phyloP scores from a whole-genome alignment of 306 rosid species.

The Cyamopsis tetragonoloba region DNA sequence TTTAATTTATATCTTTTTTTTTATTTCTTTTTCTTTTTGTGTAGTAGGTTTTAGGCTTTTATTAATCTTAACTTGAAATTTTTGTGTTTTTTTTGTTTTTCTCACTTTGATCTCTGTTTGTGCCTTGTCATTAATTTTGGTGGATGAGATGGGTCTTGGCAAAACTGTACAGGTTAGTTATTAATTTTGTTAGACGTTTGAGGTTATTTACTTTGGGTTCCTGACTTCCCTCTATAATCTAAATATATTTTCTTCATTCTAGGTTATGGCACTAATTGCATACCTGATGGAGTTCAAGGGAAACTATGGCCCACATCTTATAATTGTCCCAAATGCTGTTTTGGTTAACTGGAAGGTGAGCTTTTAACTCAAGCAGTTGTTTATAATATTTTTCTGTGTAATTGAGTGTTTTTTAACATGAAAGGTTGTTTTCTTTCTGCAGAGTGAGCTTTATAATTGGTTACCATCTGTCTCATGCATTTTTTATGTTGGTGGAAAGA shows the following conservation, averaged over 20 bases:
- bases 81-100: too few species aligned
- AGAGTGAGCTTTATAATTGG: conserved; percentile 94
- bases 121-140: too few species aligned
- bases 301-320: conserved; percentile 99
- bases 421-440: conserved; percentile 36
- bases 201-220: conserved; percentile 10
- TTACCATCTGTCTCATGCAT: conserved; percentile 95
- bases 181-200: not conserved
- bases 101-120: too few species aligned
- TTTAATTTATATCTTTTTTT: too few species aligned
- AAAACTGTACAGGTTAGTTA: conserved; percentile 93
- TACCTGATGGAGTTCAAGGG: conserved; percentile 98
- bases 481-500: conserved; percentile 91
- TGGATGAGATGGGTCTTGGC: conserved; percentile 99
- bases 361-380: not conserved
- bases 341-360: conserved; percentile 98
- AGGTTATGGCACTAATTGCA: conserved; percentile 99
- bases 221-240: not conserved
- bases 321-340: conserved; percentile 98
- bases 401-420: not conserved
- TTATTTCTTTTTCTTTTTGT: too few species aligned
- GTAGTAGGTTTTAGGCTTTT: too few species aligned
- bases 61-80: too few species aligned
- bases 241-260: conserved; percentile 8
- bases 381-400: not conserved